Evolutionary conservation across 805 yeast species (phyloP).

Genomic region (Brettanomyces anomalus): DNA sequence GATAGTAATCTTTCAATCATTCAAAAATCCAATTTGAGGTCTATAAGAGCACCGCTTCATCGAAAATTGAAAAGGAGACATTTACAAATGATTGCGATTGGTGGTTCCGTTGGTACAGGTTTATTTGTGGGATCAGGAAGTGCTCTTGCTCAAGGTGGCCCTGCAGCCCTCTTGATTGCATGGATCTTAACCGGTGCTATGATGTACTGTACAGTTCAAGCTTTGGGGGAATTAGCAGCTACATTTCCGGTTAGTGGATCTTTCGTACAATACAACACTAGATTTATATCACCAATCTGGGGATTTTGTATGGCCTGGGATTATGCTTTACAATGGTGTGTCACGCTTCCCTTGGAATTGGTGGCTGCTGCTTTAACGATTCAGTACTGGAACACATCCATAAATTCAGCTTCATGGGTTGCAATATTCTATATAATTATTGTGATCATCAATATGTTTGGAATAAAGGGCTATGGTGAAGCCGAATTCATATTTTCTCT

Average conservation of each 20-base stretch:
- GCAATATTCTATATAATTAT: constrained; percentile 41
- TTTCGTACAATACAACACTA: constrained; percentile 44
- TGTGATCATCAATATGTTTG: constrained; percentile 41
- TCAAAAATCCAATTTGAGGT: constrained; percentile 34
- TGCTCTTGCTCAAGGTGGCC: constrained; percentile 54
- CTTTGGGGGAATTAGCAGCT: constrained; percentile 51
- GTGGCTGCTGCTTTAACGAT: constrained; percentile 43
- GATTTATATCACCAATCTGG: constrained; percentile 46
- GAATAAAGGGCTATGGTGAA: constrained; percentile 57
- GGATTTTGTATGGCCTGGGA: constrained; percentile 54
- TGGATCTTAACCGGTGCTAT: constrained; percentile 47
- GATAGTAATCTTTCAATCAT: constrained; percentile 32
- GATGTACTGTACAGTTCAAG: constrained; percentile 50
- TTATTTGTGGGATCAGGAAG: constrained; percentile 62
- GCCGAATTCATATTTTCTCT: constrained; percentile 47
- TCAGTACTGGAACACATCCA: constrained; percentile 32
- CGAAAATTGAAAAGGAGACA: constrained; percentile 51
- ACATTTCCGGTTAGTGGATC: constrained; percentile 51
- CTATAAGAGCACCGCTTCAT: constrained; percentile 36
- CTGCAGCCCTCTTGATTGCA: constrained; percentile 53
- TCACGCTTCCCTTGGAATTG: constrained; percentile 40
- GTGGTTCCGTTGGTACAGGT: constrained; percentile 76
- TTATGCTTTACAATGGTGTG: constrained; percentile 41
- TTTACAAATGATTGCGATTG: constrained; percentile 69
- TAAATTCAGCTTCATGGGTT: constrained; percentile 44